Base-by-base conservation (phyloP, 2,329 filamentous ascomycete genomes). In the Pseudogymnoascus sp. region DNA sequence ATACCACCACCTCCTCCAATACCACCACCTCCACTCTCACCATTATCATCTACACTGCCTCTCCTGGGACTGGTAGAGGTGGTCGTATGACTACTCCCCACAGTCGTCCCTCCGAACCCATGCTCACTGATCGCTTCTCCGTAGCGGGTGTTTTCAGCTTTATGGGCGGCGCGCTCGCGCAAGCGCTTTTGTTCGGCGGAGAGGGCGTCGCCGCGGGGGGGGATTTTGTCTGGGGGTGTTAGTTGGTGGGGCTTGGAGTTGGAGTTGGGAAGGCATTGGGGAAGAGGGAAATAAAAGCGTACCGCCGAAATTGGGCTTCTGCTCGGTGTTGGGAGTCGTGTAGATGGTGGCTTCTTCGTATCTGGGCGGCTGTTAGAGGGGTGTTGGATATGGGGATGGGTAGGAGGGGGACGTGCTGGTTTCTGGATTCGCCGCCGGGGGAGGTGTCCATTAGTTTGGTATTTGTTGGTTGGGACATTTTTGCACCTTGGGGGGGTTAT, bases 381-480 rank as follows among this genome's bases (percentile, higher is more conserved):
- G 19, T 45, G 41, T 28, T 28, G 14, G 23, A 8, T 11, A 48
- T 7, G 19, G 41, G 14, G 41, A 48, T 7, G 19, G 41, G 14
- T 19, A 25, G 14, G 41, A 13, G 21, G 19, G 4, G 11, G 3
- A 68, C 76, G 63, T 77, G 85, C 80, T 85, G 85, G 4, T 80
- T 82, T 3, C 7, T 3, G 65, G 79, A 79, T 73, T 87, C 83
- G 68, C 85, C 85, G 70, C 85, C 85, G 16, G 78, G 77, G 64
- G 81, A 80, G 31, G 82, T 86, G 68, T 85, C 79, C 79, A 87
- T 82, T 45, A 87, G 76, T 67, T 80, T 79, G 2, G 68, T 69
- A 37, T 68, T 66, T 23, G 60, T 39, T 7, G n/a, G 16, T 54
- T 62, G 25, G 36, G 63, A 23, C 63, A 65, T 64, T 31, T n/a